Conservation (phyloP, 1,284 basidiomycete species). For the Singerocomus rubriflavus region DNA sequence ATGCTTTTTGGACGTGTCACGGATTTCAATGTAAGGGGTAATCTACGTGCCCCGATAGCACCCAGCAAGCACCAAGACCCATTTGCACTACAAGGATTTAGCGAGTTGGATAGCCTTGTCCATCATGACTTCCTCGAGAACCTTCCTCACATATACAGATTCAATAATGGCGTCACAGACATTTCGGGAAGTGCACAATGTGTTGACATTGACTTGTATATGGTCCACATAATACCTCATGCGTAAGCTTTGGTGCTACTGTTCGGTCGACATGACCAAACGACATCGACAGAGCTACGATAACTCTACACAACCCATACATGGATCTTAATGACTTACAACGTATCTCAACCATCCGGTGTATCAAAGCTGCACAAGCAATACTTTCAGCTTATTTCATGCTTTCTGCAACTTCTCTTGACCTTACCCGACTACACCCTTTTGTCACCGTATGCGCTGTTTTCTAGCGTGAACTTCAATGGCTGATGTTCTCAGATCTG, state of each 20-base stretch:
- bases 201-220: conserved; percentile 76
- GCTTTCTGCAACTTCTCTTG: conserved; percentile 71
- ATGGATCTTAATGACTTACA: conserved; percentile 66
- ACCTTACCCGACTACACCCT: conserved; percentile 74
- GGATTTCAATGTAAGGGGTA: conserved; percentile 74
- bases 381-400: conserved; percentile 73
- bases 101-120: conserved; percentile 64
- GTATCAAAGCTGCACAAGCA: conserved; percentile 65
- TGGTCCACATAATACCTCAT: conserved; percentile 79
- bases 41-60: conserved; percentile 55
- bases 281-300: conserved; percentile 57
- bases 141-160: conserved; percentile 63
- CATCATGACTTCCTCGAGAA: conserved; percentile 62
- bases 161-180: conserved; percentile 57
- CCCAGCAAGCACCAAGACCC: conserved; percentile 68
- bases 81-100: conserved; percentile 60
- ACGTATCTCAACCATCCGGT: conserved; percentile 64
- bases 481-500: conserved; percentile 58
- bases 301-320: conserved; percentile 79
- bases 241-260: conserved; percentile 50
- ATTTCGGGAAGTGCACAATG: conserved; percentile 46
- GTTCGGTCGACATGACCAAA: conserved; percentile 6
- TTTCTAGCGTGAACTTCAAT: conserved; percentile 8
- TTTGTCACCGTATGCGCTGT: conserved; percentile 63
- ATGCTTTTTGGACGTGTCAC: conserved; percentile 82